Conservation (phyloP, 1,139 yeast species). For the Yamadazyma trypodendri region DNA sequence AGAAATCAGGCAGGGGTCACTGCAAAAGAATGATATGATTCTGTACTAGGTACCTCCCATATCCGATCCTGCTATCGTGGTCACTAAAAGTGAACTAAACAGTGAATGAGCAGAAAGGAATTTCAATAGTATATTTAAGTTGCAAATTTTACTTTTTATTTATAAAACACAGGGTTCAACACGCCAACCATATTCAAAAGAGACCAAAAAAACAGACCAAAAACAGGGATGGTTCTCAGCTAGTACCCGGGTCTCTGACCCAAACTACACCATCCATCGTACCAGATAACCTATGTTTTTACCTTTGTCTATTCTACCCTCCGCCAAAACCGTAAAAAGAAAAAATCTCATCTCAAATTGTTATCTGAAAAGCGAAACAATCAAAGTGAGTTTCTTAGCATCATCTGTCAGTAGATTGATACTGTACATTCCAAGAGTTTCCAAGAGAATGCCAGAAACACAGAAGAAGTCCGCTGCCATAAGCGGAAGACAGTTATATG, state of each 20-base stretch:
- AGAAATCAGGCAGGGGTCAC: conserved; percentile 80
- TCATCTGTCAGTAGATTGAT: conserved; percentile 1
- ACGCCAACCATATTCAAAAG: neutral
- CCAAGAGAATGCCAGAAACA: conserved; percentile 1
- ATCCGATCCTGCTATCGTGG: too few species aligned
- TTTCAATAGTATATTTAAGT: neutral
- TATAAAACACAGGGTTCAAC: too few species aligned
- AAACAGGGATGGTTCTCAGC: too few species aligned
- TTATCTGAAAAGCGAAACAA: neutral
- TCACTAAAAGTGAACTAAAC: too few species aligned
- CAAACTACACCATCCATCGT: too few species aligned
- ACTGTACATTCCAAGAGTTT: neutral
- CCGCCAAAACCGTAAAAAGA: neutral
- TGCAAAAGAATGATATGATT: conserved; percentile 92
- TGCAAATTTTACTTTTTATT: too few species aligned
- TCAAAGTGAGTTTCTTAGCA: conserved; percentile 3
- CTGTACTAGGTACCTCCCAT: conserved; percentile 71
- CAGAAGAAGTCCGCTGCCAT: conserved; percentile 9
- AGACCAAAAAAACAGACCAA: too few species aligned
- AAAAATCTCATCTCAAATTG: conserved; percentile 4
- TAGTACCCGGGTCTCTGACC: neutral
- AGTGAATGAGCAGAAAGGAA: too few species aligned
- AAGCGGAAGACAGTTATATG: conserved; percentile 67
- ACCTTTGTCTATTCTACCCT: too few species aligned
- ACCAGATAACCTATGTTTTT: too few species aligned